Conservation (phyloP, 108 stramenopile genomes). For the Stephanodiscus minutulus region DNA sequence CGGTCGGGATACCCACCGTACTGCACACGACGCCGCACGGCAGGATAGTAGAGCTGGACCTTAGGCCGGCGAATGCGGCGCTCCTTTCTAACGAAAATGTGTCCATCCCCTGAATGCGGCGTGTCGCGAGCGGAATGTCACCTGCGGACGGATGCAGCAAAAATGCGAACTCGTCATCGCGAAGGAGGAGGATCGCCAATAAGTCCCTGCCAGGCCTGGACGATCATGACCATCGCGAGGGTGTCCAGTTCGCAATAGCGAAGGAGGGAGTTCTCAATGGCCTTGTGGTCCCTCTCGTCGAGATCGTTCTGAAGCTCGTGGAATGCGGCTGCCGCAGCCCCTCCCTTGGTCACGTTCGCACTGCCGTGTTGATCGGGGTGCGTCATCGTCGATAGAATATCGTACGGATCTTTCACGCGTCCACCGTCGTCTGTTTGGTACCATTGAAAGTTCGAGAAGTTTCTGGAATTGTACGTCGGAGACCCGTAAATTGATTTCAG, state of each 20-base stretch:
- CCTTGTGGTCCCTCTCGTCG: conserved; percentile 11
- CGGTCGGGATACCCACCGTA: conserved; percentile 36
- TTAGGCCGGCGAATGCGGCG: conserved; percentile 10
- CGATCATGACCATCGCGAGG: conserved; percentile 60
- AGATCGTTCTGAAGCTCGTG: conserved; percentile 42
- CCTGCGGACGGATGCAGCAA: conserved; percentile 18
- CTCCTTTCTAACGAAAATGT: conserved; percentile 28
- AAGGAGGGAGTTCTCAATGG: conserved; percentile 41
- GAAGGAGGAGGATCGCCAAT: neutral
- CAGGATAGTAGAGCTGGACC: conserved; percentile 12
- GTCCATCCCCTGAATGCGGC: conserved; percentile 35
- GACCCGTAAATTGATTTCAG: conserved; percentile 34
- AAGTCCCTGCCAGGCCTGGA: conserved; percentile 59
- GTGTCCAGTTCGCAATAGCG: conserved; percentile 64
- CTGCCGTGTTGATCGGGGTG: conserved; percentile 21
- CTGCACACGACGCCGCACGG: conserved; percentile 37
- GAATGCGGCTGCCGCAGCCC: conserved; percentile 44
- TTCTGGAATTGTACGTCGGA: conserved; percentile 50
- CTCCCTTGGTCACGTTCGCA: conserved; percentile 28
- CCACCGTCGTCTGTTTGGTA: conserved; percentile 38
- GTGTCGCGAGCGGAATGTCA: conserved; percentile 22
- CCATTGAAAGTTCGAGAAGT: conserved; percentile 57
- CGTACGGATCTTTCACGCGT: conserved; percentile 42
- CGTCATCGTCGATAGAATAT: conserved; percentile 34
- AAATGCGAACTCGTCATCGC: neutral